A percentile compares a stretch with the other conserved stretches of the same genome.
phyloP scores from a whole-genome alignment of 2,329 filamentous ascomycete genomes.

The Colletotrichum caudatum region DNA sequence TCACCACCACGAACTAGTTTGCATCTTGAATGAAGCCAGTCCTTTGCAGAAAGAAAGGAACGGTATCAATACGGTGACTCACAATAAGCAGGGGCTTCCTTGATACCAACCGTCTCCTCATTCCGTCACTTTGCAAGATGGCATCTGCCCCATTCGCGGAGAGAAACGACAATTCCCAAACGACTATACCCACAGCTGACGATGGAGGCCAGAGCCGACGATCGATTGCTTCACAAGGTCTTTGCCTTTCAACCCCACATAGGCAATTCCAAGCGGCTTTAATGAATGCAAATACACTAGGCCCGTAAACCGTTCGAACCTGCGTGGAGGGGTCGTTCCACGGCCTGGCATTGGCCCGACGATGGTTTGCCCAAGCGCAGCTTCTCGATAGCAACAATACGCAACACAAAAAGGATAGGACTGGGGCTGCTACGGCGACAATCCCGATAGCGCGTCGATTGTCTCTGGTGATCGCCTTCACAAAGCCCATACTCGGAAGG shows the following conservation, averaged over 20 bases:
- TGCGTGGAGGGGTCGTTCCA: neutral
- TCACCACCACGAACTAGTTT: neutral
- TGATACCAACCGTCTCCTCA: constrained; percentile 12
- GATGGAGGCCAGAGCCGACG: constrained; percentile 8
- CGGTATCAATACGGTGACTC: neutral
- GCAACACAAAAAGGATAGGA: neutral
- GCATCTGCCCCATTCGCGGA: constrained; percentile 19
- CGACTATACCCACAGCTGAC: constrained; percentile 15
- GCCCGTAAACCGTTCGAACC: too few species aligned
- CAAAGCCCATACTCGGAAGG: constrained; percentile 1
- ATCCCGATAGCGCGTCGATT: neutral
- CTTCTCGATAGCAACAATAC: neutral
- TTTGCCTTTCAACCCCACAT: too few species aligned
- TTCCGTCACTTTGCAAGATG: constrained; percentile 10
- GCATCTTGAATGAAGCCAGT: constrained; percentile 2
- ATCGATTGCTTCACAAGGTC: constrained; percentile 20
- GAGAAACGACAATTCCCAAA: neutral
- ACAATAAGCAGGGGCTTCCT: constrained; percentile 29
- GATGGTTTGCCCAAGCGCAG: neutral
- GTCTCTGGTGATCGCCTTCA: constrained; percentile 19
- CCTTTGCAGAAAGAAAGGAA: constrained; percentile 15
- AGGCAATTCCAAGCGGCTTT: too few species aligned
- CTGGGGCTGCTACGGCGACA: neutral
- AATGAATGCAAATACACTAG: too few species aligned
- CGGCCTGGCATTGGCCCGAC: neutral